Conservation (phyloP, 441 rosid genomes). For the Populus trichocarpa region DNA sequence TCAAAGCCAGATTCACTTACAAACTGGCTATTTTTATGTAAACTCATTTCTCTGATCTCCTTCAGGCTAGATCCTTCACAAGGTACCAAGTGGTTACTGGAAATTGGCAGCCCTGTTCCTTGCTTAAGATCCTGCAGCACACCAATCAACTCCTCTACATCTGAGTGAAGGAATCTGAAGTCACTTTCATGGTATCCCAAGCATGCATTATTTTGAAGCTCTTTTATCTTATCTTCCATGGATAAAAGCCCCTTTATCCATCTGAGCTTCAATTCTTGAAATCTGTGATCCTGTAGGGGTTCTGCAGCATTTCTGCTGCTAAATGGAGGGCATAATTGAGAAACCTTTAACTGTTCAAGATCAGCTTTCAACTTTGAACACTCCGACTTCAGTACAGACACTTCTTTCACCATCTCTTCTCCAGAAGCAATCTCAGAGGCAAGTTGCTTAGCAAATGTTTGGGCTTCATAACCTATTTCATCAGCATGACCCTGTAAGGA, state of each 20-base stretch:
- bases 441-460: conserved; percentile 67
- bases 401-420: conserved; percentile 72
- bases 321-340: conserved; percentile 37
- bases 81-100: conserved; percentile 37
- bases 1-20: conserved; percentile 49
- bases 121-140: conserved; percentile 72
- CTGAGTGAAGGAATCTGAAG: conserved; percentile 49
- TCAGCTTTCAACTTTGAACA: conserved; percentile 74
- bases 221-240: conserved; percentile 73
- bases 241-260: conserved; percentile 69
- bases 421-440: conserved; percentile 85
- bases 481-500: conserved; percentile 70
- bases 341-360: conserved; percentile 46
- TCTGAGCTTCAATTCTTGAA: conserved; percentile 49
- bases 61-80: conserved; percentile 37
- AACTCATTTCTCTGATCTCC: conserved; percentile 36
- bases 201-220: conserved; percentile 66
- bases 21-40: conserved; percentile 42
- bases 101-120: conserved; percentile 50
- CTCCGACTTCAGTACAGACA: conserved; percentile 71
- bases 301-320: conserved; percentile 26
- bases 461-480: conserved; percentile 71
- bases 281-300: conserved; percentile 36
- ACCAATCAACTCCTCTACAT: conserved; percentile 60
- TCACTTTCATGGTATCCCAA: conserved; percentile 71